phyloP scores from a whole-genome alignment of 2,329 filamentous ascomycete species.

The Scedosporium minutisporum region DNA sequence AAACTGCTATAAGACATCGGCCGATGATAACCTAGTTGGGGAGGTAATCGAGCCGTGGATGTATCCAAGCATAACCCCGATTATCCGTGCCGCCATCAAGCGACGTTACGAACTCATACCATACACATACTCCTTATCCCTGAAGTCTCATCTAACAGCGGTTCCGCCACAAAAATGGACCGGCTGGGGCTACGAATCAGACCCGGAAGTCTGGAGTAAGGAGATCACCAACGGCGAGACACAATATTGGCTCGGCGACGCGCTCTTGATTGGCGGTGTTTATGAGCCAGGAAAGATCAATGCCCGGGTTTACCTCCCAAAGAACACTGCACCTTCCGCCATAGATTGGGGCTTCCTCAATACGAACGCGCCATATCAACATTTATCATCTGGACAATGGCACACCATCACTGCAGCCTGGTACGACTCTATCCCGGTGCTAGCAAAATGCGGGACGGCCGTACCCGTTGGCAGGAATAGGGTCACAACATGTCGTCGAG shows the following conservation, averaged over 20 bases:
- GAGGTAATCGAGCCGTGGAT: conserved; percentile 74
- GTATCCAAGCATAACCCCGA: conserved; percentile 56
- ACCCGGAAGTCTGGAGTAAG: conserved; percentile 56
- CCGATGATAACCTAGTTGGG: conserved; percentile 54
- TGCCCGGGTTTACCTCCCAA: conserved; percentile 53
- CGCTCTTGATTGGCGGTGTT: conserved; percentile 56
- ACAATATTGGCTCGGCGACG: conserved; percentile 65
- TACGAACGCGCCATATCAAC: background rate
- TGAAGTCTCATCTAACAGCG: conserved; percentile 52
- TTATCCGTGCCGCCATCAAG: conserved; percentile 57
- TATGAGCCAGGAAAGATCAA: conserved; percentile 48
- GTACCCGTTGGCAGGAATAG: background rate
- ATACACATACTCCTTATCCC: conserved; percentile 57
- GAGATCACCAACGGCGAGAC: conserved; percentile 53
- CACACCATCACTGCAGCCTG: background rate
- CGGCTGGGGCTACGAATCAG: conserved; percentile 61
- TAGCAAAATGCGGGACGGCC: background rate
- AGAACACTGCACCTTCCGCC: background rate
- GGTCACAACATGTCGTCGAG: background rate
- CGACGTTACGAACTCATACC: conserved; percentile 63
- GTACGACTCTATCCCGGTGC: background rate
- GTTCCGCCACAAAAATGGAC: conserved; percentile 61
- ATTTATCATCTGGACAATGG: background rate
- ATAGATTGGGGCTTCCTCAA: background rate
- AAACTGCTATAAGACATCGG: conserved; percentile 68